Evolutionary conservation across 1,139 yeast species (phyloP), one percentile per base, ranked within the genome.

Genomic region (Eremothecium cymbalariae): DNA sequence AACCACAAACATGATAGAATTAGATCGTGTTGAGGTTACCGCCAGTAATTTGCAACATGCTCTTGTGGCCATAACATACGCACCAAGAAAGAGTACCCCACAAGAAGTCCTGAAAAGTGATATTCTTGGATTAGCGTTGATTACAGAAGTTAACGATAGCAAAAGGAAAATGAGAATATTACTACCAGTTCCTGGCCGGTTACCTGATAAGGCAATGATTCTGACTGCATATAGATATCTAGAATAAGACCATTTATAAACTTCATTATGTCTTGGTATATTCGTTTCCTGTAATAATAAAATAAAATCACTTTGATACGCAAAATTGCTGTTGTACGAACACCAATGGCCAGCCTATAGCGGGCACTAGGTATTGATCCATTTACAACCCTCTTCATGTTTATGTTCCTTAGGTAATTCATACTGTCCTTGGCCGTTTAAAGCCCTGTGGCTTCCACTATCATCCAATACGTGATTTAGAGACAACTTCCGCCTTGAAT

Each of bases 151-250:
- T 7, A 80, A 74, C 34, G 96, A 88, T 44, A 64, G 72, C 13
- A 79, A 78, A 51, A 70, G 72, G n/a, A 79, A 73, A 46, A 56
- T 85, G 42, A 78, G 79, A 50, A 68, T 90, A 4, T 65, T 88
- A 44, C 68, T 88, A 46, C 97, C 98, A 0, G 80, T 83, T 15
- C 95, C 95, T 1, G 94, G 95, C 0, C 70, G 77, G 28, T 63
- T 86, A 25, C 98, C 98, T 0, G 63, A 68, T n/a, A 70, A 73
- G 41, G 76, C 79, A 1, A 63, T 79, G 50, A 53, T 83, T 1
- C 57, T 82, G 29, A 86, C 94, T 2, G 71, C 73, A 31, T 74
- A 71, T 48, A 72, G 86, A 44, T 83, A 79, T 51, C 68, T 75
- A 28, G 94, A 83, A 57, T 81, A 62, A 53, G 23, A 4, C 11